Evolutionary conservation across 768 basidiomycete species (phyloP).

Genomic region (Mycena chlorophos): DNA sequence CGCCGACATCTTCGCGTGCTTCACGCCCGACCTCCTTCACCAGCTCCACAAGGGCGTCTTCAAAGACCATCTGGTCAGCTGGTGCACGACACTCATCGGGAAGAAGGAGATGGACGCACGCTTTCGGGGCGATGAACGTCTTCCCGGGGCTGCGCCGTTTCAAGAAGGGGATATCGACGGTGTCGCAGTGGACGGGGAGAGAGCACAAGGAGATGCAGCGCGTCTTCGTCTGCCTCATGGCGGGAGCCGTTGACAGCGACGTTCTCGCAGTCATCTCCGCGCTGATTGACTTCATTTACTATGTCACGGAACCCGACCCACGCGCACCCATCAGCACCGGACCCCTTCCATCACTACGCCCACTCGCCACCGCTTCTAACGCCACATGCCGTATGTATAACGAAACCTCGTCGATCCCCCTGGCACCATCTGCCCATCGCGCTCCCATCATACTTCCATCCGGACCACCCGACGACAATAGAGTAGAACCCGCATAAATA

Average conservation of each 20-base stretch:
- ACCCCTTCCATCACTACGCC: too few species aligned
- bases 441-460: too few species aligned
- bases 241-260: constrained; percentile 11
- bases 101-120: constrained; percentile 31
- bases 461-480: too few species aligned
- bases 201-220: constrained; percentile 23
- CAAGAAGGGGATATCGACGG: constrained; percentile 31
- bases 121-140: constrained; percentile 27
- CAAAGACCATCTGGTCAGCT: constrained; percentile 36
- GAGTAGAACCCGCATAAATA: too few species aligned
- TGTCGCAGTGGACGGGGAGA: constrained; percentile 37
- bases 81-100: constrained; percentile 25
- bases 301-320: too few species aligned
- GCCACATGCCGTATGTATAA: too few species aligned
- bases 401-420: too few species aligned
- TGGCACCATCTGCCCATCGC: too few species aligned
- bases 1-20: constrained; percentile 32
- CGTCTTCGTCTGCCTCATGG: constrained; percentile 28
- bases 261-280: constrained; percentile 18
- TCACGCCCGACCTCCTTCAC: constrained; percentile 42
- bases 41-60: constrained; percentile 43
- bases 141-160: constrained; percentile 25
- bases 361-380: too few species aligned
- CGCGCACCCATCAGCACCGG: too few species aligned
- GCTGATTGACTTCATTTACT: constrained; percentile 31